phyloP scores from a whole-genome alignment of 495 filamentous ascomycete species.

The Penicillium cataractarum region DNA sequence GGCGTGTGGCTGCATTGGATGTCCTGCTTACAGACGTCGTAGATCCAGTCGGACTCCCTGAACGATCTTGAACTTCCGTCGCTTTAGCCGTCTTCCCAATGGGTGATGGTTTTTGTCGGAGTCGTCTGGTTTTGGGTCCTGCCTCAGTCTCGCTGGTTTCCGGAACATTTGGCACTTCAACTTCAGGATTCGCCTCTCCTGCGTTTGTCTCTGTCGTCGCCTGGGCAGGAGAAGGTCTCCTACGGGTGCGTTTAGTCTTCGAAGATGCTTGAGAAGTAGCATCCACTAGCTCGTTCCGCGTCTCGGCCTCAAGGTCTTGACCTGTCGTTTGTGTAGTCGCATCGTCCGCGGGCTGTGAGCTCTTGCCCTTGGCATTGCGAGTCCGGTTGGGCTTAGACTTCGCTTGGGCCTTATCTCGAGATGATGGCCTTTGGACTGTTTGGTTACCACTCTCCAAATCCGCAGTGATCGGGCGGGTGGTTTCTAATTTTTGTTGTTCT shows the following conservation, averaged over 20 bases:
- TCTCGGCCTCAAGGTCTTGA: not conserved
- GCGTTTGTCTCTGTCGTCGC: not conserved
- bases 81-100: constrained; percentile 1
- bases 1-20: constrained; percentile 5
- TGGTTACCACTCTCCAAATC: not conserved
- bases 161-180: not conserved
- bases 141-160: not conserved
- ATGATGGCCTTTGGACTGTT: not conserved
- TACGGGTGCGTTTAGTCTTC: constrained; percentile 16
- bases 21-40: constrained; percentile 12
- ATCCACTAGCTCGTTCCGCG: not conserved
- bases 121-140: constrained; percentile 1
- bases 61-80: not conserved
- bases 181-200: not conserved
- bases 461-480: not conserved
- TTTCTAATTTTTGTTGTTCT: not conserved
- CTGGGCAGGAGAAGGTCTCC: constrained; percentile 15
- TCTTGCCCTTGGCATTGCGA: not conserved
- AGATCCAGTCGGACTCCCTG: not conserved
- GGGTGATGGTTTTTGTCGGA: constrained; percentile 1
- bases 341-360: constrained; percentile 1
- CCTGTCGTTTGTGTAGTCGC: not conserved
- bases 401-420: not conserved
- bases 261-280: not conserved
- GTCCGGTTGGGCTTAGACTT: not conserved